These are phyloP conservation scores for Sarocladium oryzae DNA, from an alignment of 2,329 filamentous ascomycete species.

Conservation along the genomic window DNA sequence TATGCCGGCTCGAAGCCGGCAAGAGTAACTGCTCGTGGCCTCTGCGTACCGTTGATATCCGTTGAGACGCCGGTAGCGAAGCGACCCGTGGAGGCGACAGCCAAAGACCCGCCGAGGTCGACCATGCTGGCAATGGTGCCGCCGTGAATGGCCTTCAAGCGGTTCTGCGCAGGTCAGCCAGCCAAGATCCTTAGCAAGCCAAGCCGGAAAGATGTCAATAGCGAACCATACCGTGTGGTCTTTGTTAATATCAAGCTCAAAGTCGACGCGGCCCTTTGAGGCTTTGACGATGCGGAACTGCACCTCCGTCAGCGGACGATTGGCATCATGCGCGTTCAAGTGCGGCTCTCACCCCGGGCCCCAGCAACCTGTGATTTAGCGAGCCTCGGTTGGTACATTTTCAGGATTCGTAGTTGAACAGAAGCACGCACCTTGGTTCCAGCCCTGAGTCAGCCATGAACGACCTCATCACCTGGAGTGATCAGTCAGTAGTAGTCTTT, in stretches of 20 bases:
- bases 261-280: constrained; percentile 60
- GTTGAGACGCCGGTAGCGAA: constrained; percentile 60
- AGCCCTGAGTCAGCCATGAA: constrained; percentile 82
- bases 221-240: constrained; percentile 74
- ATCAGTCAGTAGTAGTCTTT: neutral
- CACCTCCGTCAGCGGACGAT: constrained; percentile 29
- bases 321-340: too few relatives aligned
- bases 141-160: constrained; percentile 69
- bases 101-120: constrained; percentile 58
- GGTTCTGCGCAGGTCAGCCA: constrained; percentile 47
- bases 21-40: too few relatives aligned
- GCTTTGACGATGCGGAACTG: constrained; percentile 58
- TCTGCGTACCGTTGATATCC: constrained; percentile 53
- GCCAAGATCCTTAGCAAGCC: too few relatives aligned
- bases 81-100: constrained; percentile 57
- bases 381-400: too few relatives aligned
- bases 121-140: constrained; percentile 74
- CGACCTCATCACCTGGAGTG: constrained; percentile 64
- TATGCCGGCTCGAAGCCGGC: too few relatives aligned
- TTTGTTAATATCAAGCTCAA: constrained; percentile 68
- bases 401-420: too few relatives aligned
- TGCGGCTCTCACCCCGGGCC: constrained; percentile 10
- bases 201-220: constrained; percentile 17
- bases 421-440: constrained; percentile 64
- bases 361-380: constrained; percentile 14